A percentile compares a stretch with the other conserved stretches of the same genome.
Conservation (phyloP, 1,139 yeast species). For the Nakaseomyces nivariensis region DNA sequence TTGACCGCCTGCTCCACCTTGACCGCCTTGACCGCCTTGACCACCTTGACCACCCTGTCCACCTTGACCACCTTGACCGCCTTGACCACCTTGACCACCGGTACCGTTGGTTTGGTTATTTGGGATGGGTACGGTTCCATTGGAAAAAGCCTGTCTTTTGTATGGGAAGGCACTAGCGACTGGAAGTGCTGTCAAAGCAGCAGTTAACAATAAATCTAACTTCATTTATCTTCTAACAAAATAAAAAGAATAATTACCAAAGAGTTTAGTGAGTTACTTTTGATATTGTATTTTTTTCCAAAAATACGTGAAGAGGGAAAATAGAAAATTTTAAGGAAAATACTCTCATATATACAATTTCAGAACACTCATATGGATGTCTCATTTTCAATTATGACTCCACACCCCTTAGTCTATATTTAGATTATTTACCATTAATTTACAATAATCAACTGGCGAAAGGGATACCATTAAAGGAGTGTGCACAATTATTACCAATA, state of each 20-base stretch:
- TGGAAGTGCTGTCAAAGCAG: not conserved
- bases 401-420: no score
- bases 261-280: not conserved
- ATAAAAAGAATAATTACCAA: not conserved
- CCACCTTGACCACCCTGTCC: constrained; percentile 1
- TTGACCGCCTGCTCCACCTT: constrained; percentile 3
- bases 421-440: no score
- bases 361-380: no score
- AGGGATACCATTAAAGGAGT: no score
- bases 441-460: no score
- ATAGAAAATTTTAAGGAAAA: no score
- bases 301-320: no score
- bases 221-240: not conserved
- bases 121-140: constrained; percentile 4
- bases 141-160: not conserved
- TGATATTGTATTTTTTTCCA: not conserved
- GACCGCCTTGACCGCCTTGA: not conserved
- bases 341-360: no score
- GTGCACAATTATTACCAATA: no score
- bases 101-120: constrained; percentile 10
- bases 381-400: no score
- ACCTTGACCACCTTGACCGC: not conserved
- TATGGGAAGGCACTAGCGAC: not conserved
- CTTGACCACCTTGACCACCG: constrained; percentile 1
- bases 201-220: not conserved